Conservation (phyloP, 148 eudicot species). For the Oxyria digyna region DNA sequence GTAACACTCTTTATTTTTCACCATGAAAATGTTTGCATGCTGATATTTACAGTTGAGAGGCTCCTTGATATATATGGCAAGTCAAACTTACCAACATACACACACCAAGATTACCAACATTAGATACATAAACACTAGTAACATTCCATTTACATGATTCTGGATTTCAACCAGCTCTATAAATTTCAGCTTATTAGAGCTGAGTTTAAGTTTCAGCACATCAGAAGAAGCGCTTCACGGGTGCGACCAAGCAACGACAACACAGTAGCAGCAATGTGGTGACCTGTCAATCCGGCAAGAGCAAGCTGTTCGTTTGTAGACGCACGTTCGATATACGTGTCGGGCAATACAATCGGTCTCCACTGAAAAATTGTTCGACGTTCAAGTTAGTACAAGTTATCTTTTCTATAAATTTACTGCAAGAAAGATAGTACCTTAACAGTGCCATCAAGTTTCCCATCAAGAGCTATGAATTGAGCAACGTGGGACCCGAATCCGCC, state of each 20-base stretch:
- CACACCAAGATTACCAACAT: not conserved
- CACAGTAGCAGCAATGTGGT: slow-evolving; percentile 91
- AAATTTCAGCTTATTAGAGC: not conserved
- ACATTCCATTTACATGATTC: slow-evolving; percentile 4
- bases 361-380: slow-evolving; percentile 38
- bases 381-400: not conserved
- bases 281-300: slow-evolving; percentile 63
- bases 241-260: slow-evolving; percentile 77
- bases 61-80: too few relatives aligned
- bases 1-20: too few relatives aligned
- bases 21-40: too few relatives aligned
- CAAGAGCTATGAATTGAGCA: slow-evolving; percentile 78
- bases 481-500: slow-evolving; percentile 96
- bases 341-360: slow-evolving; percentile 86
- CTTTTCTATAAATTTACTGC: not conserved
- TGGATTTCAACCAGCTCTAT: slow-evolving; percentile 6
- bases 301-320: slow-evolving; percentile 64
- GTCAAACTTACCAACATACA: too few relatives aligned
- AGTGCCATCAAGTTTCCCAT: slow-evolving; percentile 80
- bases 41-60: too few relatives aligned
- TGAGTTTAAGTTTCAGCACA: slow-evolving; percentile 30
- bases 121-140: not conserved
- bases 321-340: slow-evolving; percentile 70
- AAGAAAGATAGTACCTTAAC: slow-evolving; percentile 38
- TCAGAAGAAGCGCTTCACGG: slow-evolving; percentile 82